Evolutionary conservation across 192 early-diverging fungal genomes (phyloP).

Genomic region (Bifiguratus adelaidae): DNA sequence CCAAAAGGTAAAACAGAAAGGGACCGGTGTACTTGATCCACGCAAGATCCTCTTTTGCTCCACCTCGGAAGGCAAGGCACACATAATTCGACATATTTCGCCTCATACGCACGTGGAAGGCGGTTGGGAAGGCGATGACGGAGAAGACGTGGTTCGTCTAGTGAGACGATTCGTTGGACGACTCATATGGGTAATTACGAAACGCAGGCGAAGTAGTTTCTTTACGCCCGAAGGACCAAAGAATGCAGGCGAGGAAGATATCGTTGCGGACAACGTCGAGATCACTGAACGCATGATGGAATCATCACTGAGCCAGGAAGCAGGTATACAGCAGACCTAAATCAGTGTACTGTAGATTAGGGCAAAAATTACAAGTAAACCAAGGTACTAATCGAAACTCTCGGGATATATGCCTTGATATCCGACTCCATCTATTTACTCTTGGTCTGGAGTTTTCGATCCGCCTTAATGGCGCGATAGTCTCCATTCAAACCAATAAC

Average conservation of each 20-base stretch:
- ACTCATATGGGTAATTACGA: constrained; percentile 19
- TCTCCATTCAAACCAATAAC: constrained; percentile 27
- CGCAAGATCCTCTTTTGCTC: constrained; percentile 62
- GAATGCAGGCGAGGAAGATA: constrained; percentile 4
- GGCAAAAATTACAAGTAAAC: neutral
- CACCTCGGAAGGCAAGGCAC: constrained; percentile 50
- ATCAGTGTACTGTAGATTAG: neutral
- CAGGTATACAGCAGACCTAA: neutral
- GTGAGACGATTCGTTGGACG: constrained; percentile 12
- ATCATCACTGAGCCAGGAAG: constrained; percentile 3
- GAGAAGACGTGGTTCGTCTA: constrained; percentile 15
- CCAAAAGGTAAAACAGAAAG: too few species aligned
- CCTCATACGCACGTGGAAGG: constrained; percentile 58
- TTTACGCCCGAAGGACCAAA: neutral
- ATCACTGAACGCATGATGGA: constrained; percentile 10
- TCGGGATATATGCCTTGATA: neutral
- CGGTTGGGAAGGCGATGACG: constrained; percentile 26
- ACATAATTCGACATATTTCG: constrained; percentile 61
- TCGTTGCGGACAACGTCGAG: constrained; percentile 12
- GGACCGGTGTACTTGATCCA: constrained; percentile 36
- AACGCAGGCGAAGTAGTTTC: constrained; percentile 12
- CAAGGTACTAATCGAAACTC: neutral
- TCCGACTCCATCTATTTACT: neutral
- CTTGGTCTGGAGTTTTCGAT: neutral
- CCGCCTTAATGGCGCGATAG: constrained; percentile 32